A percentile compares a stretch with the other conserved stretches of the same genome.
Evolutionary conservation across 768 basidiomycete genomes (phyloP).

Genomic region (Leccinum incarnatum): DNA sequence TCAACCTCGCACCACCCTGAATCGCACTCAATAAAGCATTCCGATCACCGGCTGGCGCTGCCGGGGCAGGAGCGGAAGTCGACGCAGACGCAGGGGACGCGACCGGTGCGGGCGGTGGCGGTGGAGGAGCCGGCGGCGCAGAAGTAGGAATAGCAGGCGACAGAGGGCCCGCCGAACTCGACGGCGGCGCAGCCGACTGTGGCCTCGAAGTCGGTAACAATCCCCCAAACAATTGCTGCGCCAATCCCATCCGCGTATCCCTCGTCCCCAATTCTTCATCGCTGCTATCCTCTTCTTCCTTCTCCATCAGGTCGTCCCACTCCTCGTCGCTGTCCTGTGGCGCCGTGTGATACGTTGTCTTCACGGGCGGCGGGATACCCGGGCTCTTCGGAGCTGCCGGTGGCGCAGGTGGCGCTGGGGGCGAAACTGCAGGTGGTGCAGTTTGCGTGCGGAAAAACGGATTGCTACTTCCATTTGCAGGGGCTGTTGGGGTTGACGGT

Average conservation of each 20-base stretch:
- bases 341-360: slow-evolving; percentile 60
- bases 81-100: slow-evolving; percentile 28
- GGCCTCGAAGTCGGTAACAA: slow-evolving; percentile 60
- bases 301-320: slow-evolving; percentile 83
- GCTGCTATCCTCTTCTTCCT: slow-evolving; percentile 64
- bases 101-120: slow-evolving; percentile 27
- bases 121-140: slow-evolving; percentile 36
- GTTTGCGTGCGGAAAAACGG: slow-evolving; percentile 68
- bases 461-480: slow-evolving; percentile 54
- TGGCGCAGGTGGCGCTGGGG: slow-evolving; percentile 15
- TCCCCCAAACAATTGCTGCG: slow-evolving; percentile 73
- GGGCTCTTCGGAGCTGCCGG: slow-evolving; percentile 32
- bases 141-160: slow-evolving; percentile 36
- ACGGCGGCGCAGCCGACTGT: slow-evolving; percentile 46
- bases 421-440: slow-evolving; percentile 34
- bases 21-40: slow-evolving; percentile 76
- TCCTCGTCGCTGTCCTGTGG: slow-evolving; percentile 65
- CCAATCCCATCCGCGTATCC: slow-evolving; percentile 65
- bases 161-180: slow-evolving; percentile 20
- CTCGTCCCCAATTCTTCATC: slow-evolving; percentile 79
- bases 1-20: slow-evolving; percentile 67
- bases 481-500: slow-evolving; percentile 24
- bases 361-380: slow-evolving; percentile 45
- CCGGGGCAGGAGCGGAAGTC: slow-evolving; percentile 37
- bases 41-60: slow-evolving; percentile 50